Percentiles rank a stretch among this genome's conserved stretches.
Conservation (phyloP, 1,139 yeast species). For the Kodamaea arcana region DNA sequence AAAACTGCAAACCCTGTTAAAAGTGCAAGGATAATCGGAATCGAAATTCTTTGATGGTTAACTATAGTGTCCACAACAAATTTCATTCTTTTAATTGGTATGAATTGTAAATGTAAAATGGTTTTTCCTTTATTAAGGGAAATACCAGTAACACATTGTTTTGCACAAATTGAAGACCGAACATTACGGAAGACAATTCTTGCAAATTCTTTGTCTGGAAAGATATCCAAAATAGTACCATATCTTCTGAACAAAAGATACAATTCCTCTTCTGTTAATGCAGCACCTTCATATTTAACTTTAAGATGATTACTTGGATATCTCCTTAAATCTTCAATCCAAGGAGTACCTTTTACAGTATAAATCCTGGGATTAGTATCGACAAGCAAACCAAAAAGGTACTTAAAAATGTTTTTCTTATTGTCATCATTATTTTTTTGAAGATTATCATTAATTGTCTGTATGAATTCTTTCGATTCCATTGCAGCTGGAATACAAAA, state of each 20-base stretch:
- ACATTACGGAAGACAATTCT: constrained; percentile 50
- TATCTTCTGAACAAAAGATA: constrained; percentile 82
- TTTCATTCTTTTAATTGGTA: constrained; percentile 50
- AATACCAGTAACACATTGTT: constrained; percentile 85
- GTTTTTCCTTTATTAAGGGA: constrained; percentile 51
- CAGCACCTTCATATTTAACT: constrained; percentile 69
- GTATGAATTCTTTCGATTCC: constrained; percentile 48
- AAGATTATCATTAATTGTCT: constrained; percentile 48
- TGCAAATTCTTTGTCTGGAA: constrained; percentile 52
- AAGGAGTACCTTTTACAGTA: constrained; percentile 86
- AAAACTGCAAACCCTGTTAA: constrained; percentile 76
- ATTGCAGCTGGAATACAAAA: constrained; percentile 55
- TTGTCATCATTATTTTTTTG: constrained; percentile 22
- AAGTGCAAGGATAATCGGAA: constrained; percentile 49
- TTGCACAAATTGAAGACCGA: constrained; percentile 78
- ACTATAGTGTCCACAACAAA: constrained; percentile 51
- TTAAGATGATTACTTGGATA: constrained; percentile 61
- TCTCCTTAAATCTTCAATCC: constrained; percentile 90
- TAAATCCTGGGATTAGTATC: constrained; percentile 43
- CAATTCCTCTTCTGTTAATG: constrained; percentile 77
- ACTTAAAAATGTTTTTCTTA: constrained; percentile 26
- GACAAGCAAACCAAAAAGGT: constrained; percentile 14
- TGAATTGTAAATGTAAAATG: constrained; percentile 68
- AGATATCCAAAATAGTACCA: constrained; percentile 75
- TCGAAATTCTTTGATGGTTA: constrained; percentile 78